Percentiles rank a stretch among this genome's conserved stretches.
Conservation (phyloP, 192 early-diverging fungal genomes). For the Piromyces sp. region DNA sequence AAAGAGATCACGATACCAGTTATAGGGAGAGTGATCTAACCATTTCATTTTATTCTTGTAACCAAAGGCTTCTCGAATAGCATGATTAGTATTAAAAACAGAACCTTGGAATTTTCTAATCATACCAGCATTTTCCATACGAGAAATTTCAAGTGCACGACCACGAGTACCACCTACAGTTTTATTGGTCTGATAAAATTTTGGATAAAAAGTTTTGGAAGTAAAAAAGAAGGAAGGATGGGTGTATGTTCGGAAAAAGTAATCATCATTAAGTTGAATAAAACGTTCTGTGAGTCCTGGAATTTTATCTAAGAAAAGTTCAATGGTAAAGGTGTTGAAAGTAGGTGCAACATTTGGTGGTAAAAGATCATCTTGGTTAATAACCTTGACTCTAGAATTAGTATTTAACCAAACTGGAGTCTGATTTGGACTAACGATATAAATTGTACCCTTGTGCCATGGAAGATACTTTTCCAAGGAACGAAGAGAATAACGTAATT, state of each 20-base stretch:
- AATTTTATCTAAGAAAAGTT: not conserved
- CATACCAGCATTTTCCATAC: not conserved
- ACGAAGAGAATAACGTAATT: not conserved
- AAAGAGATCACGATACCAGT: not conserved
- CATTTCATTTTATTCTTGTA: not conserved
- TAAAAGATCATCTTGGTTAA: not conserved
- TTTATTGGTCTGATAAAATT: not conserved
- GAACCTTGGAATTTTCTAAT: not conserved
- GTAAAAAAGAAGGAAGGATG: not conserved
- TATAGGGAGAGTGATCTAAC: not conserved
- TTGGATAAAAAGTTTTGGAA: not conserved
- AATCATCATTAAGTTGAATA: not conserved
- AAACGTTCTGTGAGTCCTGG: not conserved
- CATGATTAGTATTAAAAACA: not conserved
- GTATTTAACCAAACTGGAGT: not conserved
- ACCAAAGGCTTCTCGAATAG: not conserved
- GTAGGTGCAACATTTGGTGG: not conserved
- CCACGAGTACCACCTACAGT: not conserved
- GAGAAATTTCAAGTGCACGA: not conserved
- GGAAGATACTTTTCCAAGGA: not conserved
- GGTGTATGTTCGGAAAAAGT: not conserved
- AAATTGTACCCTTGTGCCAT: not conserved
- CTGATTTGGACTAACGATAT: not conserved
- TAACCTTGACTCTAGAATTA: not conserved
- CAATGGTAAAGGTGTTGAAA: not conserved